Evolutionary conservation across 768 basidiomycete species (phyloP).

Genomic region (Phanerochaete carnosa): DNA sequence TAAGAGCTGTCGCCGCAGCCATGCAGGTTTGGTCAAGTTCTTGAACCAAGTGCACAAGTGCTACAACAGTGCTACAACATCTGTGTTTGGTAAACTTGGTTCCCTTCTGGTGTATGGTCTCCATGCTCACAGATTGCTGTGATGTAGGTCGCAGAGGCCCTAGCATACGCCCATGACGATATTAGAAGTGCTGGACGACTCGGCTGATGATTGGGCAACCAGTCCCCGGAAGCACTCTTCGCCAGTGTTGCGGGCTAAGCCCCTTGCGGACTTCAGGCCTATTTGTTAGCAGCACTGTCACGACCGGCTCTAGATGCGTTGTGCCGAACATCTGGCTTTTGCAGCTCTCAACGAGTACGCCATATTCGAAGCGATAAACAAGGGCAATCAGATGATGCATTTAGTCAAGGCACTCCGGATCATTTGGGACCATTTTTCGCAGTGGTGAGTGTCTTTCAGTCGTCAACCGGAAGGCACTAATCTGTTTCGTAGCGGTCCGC

Average conservation of each 20-base stretch:
- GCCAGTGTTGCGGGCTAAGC: no score
- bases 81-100: constrained; percentile 67
- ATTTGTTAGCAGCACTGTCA: constrained; percentile 43
- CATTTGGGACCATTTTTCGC: constrained; percentile 85
- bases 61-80: constrained; percentile 88
- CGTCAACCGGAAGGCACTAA: constrained; percentile 1
- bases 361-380: constrained; percentile 82
- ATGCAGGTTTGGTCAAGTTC: constrained; percentile 84
- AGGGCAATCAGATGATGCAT: constrained; percentile 74
- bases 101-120: neutral
- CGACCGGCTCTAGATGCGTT: neutral
- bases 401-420: constrained; percentile 81
- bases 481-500: constrained; percentile 42
- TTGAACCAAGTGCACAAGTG: constrained; percentile 73
- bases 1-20: constrained; percentile 76
- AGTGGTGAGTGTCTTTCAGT: constrained; percentile 47
- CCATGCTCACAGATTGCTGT: neutral
- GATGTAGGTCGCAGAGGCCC: constrained; percentile 72
- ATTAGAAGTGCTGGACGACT: constrained; percentile 75
- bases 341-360: constrained; percentile 78
- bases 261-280: constrained; percentile 41
- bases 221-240: neutral
- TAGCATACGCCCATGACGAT: constrained; percentile 94
- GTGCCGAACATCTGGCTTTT: neutral
- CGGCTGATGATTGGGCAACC: constrained; percentile 63